phyloP scores from a whole-genome alignment of 208 protist species.

The Leishmania turanica region DNA sequence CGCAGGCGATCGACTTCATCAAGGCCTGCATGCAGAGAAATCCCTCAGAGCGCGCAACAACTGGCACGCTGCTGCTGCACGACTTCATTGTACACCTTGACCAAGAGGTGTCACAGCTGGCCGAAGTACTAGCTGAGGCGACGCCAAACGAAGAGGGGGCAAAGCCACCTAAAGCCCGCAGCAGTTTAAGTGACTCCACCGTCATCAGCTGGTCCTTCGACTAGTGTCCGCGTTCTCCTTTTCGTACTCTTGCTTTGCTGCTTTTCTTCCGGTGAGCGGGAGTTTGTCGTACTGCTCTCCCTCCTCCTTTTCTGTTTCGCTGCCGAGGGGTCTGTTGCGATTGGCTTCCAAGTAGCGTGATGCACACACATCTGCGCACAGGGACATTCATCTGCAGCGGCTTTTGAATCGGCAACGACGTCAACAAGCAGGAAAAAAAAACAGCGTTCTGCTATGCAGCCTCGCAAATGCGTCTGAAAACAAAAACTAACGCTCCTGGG shows the following conservation, averaged over 20 bases:
- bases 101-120: conserved; percentile 53
- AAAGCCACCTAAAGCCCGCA: conserved; percentile 16
- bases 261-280: conserved; percentile 1
- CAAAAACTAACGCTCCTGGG: neutral
- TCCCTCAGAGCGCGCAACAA: conserved; percentile 53
- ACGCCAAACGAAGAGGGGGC: conserved; percentile 28
- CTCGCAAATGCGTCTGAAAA: neutral
- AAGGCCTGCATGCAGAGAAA: conserved; percentile 59
- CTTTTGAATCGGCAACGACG: neutral
- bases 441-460: neutral
- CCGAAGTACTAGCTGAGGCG: conserved; percentile 39
- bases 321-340: neutral
- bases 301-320: neutral
- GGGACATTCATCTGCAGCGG: neutral
- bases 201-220: conserved; percentile 56
- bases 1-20: conserved; percentile 57
- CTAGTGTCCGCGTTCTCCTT: conserved; percentile 5
- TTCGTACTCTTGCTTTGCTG: conserved; percentile 8
- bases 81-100: conserved; percentile 74
- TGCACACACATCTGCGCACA: neutral
- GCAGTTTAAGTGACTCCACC: conserved; percentile 28
- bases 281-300: conserved; percentile 4
- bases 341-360: neutral
- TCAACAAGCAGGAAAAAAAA: neutral
- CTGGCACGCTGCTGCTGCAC: conserved; percentile 61